Evolutionary conservation across 2,329 filamentous ascomycete species (phyloP), one percentile per base, ranked within the genome.

Genomic region (Paecilomyces sp.): DNA sequence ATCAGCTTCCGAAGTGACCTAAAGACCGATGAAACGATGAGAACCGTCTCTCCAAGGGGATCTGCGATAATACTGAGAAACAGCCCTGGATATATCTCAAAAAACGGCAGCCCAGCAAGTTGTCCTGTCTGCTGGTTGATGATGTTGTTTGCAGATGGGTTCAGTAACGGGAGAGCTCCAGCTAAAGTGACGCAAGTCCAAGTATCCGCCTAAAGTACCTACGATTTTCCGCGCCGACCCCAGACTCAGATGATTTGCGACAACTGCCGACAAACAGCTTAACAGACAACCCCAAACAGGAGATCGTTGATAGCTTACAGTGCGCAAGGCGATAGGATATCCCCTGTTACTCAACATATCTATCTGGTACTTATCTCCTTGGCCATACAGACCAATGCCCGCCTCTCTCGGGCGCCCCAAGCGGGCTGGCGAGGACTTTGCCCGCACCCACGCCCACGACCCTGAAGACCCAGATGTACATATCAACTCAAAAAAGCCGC

Each of bases 401-500:
- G 83, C 83, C 57, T 81, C 84, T 57, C 85, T 87, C 30, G 89
- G 88, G 57, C 88, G 91, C 41, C 91, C 91, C 9, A 96, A 93
- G 77, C 88, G 92, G 64, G 88, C 85, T 3, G 90, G 88, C 67
- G 92, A 96, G 77, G 85, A 88, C 67, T 95, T 90, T 71, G 86
- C 88, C 53, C 87, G 90, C 60, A 86, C 85, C 18, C 86, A 93
- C 72, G 87, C 90, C 69, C 79, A 83, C 65, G 83, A 86, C 58
- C 75, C 78, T 55, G 74, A 77, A 57, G 71, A 70, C 54, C 64
- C 68, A 57, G 74, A 72, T 57, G 80, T 82, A 55, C 78, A 81
- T 31, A 71, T 72, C 1, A 75, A 80, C 2, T 73, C 80, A 57
- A 95, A 95, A 74, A 92, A 92, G 71, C 89, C 91, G 61, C 91